Base-by-base conservation (phyloP, 768 basidiomycete species). In the Mycena vulgaris region DNA sequence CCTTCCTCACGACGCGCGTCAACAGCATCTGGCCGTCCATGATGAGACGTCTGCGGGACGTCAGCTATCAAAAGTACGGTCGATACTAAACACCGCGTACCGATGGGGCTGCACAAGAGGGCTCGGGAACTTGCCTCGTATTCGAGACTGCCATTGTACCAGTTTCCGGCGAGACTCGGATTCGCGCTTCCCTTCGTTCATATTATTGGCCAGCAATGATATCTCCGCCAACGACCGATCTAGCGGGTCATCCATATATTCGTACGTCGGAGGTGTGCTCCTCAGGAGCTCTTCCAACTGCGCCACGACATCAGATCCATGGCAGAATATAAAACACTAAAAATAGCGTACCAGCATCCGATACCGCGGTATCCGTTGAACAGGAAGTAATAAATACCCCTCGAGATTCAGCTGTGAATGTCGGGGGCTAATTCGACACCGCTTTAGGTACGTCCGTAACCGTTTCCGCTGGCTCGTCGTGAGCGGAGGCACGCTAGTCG, bases 131-230 rank as follows among this genome's bases (percentile, higher is more conserved):
- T 90, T 94, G 23, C 95, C 95, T 42, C 92, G 87, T 75, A 99
- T 98, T 74, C 95, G 88, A 39, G 91, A 77, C 81, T 96, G 95
- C 95, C 94, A 96, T 76, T 93, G 90, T 21, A 98, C 94, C 28
- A 99, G 89, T 77, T 95, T 94, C 52, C 92, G 88, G 25, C 98
- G 88, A 1, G 95, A 96, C 82, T 99, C 98, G 2, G 95, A 89
- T 74, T 98, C 97, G 2, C 98, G 90, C 80, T 98, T 99, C 71
- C 96, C 95, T 82, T 99, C 98, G 80, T 99, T 99, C 95, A 99
- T 98, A 76, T 94, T 94, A 57, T 90, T 95, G 3, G 98, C 96
- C 57, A 99, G 82, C 16, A 89, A 89, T 1, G 96, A 90, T 73
- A 99, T 98, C 81, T 97, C 95, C 23, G 90, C 84, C 49, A 98